Conservation (phyloP, 495 filamentous ascomycete genomes). For the Bacidia gigantensis region DNA sequence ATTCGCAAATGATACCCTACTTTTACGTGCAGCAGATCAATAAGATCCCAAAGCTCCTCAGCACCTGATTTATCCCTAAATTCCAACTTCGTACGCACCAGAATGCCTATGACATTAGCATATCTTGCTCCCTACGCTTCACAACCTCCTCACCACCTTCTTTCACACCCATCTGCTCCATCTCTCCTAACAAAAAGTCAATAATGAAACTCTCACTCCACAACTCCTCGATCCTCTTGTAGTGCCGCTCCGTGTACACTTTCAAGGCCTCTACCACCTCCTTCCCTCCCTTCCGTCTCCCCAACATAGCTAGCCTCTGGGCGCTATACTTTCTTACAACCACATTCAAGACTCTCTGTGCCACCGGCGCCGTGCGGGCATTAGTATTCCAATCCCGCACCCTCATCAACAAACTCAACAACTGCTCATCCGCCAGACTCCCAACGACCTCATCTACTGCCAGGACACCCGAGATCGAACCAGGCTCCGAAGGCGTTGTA, state of each 20-base stretch:
- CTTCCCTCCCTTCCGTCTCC: constrained; percentile 49
- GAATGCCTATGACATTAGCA: not conserved
- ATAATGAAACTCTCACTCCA: constrained; percentile 91
- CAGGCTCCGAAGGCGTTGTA: constrained; percentile 42
- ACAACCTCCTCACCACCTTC: constrained; percentile 14
- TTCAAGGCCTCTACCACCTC: constrained; percentile 72
- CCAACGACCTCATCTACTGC: constrained; percentile 77
- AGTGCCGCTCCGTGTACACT: constrained; percentile 86
- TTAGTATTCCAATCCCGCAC: constrained; percentile 96
- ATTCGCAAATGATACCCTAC: no score
- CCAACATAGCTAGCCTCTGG: constrained; percentile 41
- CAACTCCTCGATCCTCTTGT: constrained; percentile 70
- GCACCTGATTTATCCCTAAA: not conserved
- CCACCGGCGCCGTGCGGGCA: constrained; percentile 66
- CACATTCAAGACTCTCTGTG: constrained; percentile 72
- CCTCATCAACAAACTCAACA: constrained; percentile 63
- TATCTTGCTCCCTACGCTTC: not conserved
- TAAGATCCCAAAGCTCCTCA: no score
- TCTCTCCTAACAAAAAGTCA: constrained; percentile 81
- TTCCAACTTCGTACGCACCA: not conserved
- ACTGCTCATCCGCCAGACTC: constrained; percentile 65
- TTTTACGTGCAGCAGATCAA: no score
- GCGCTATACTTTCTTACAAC: constrained; percentile 68
- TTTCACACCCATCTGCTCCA: constrained; percentile 57
- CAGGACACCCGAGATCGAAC: constrained; percentile 53